Percentiles rank a stretch among this genome's conserved stretches.
Conservation (phyloP, 805 yeast species). For the Maudiozyma turicensis region DNA sequence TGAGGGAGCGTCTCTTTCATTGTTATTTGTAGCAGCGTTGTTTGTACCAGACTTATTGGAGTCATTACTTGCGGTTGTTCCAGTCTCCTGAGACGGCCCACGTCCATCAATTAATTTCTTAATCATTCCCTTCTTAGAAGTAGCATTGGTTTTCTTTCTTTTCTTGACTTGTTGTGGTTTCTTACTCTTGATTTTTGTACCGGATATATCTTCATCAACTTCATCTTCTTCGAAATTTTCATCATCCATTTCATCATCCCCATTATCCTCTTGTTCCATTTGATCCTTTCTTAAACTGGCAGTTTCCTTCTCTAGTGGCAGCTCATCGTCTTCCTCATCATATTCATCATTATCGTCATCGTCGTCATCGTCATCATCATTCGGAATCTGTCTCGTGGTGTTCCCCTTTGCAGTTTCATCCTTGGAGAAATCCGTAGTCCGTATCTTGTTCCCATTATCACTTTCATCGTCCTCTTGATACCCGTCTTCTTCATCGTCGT, state of each 20-base stretch:
- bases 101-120: constrained; percentile 1
- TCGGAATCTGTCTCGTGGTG: background rate
- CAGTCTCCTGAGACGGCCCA: background rate
- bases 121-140: constrained; percentile 1
- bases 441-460: constrained; percentile 1
- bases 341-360: constrained; percentile 4
- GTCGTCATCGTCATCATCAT: constrained; percentile 6
- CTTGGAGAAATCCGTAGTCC: background rate
- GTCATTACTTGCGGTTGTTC: background rate
- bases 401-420: background rate
- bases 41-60: background rate
- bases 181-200: constrained; percentile 8
- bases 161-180: constrained; percentile 1
- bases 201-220: constrained; percentile 13
- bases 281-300: background rate
- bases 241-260: constrained; percentile 6
- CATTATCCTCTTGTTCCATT: constrained; percentile 11
- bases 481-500: constrained; percentile 10
- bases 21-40: background rate
- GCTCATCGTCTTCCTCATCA: constrained; percentile 7
- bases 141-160: background rate
- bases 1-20: background rate
- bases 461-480: constrained; percentile 14
- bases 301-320: background rate
- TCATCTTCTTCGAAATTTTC: constrained; percentile 5